Evolutionary conservation across 1,284 basidiomycete genomes (phyloP).

Genomic region (Anthracocystis walkeri): DNA sequence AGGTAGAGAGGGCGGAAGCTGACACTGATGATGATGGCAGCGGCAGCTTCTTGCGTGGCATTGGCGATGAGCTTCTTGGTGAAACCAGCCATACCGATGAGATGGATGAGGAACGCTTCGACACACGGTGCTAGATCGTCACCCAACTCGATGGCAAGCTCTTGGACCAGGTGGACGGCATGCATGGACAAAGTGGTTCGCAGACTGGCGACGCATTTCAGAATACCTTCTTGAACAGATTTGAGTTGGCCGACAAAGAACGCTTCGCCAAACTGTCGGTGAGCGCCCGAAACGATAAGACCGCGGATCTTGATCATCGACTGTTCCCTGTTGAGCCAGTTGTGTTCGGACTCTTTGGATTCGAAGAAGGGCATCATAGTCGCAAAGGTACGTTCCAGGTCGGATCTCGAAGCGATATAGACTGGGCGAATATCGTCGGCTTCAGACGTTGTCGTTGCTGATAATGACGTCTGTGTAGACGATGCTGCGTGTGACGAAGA

Average conservation of each 20-base stretch:
- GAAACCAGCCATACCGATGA: slow-evolving; percentile 87
- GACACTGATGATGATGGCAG: slow-evolving; percentile 78
- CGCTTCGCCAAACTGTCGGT: slow-evolving; percentile 77
- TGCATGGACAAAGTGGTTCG: slow-evolving; percentile 89
- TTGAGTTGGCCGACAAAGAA: slow-evolving; percentile 82
- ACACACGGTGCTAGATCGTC: slow-evolving; percentile 75
- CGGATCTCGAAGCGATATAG: slow-evolving; percentile 84
- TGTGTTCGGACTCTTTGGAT: slow-evolving; percentile 96
- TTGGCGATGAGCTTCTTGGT: slow-evolving; percentile 96
- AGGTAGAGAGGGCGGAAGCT: slow-evolving; percentile 79
- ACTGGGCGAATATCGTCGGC: slow-evolving; percentile 60
- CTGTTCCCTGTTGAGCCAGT: slow-evolving; percentile 88
- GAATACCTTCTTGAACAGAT: slow-evolving; percentile 81
- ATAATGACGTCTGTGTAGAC: slow-evolving; percentile 5
- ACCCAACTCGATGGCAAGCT: slow-evolving; percentile 74
- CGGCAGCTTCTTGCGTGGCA: slow-evolving; percentile 82
- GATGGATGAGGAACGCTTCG: slow-evolving; percentile 76
- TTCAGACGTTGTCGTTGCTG: slow-evolving; percentile 28
- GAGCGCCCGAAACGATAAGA: slow-evolving; percentile 87
- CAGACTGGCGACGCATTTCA: slow-evolving; percentile 89
- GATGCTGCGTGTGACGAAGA: slow-evolving; percentile 1
- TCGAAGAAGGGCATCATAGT: slow-evolving; percentile 84
- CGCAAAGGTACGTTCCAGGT: slow-evolving; percentile 86
- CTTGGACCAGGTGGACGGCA: slow-evolving; percentile 82
- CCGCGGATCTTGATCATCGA: slow-evolving; percentile 84